Base-by-base conservation (phyloP, 1,284 basidiomycete genomes). In the Hymenochaete sp. region DNA sequence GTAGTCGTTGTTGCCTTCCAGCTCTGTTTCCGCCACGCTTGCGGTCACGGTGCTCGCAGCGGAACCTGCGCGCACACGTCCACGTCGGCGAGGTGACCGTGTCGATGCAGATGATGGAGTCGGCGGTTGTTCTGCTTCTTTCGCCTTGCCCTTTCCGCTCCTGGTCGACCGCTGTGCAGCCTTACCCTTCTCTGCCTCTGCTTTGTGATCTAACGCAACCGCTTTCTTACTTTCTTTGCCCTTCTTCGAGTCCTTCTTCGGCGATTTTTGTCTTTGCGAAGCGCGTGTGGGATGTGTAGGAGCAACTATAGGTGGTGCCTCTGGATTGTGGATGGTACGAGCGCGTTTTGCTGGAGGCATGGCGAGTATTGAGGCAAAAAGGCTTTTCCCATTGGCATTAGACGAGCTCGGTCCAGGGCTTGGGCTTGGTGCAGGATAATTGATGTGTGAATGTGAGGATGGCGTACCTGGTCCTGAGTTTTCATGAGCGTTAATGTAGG, bases 1-100 rank as follows among this genome's bases (percentile, higher is more conserved):
- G 85, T 86, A 50, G 88, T 65, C 6, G 84, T 83, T 18, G 79
- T 80, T 4, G 85, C 84, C 84, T 59, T 84, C 81, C 71, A 85
- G 80, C 59, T 87, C 82, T 44, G 79, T 71, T 51, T 81, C 81
- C 33, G 56, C 55, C 46, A 48, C 52, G 32, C 42, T 40, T 19
- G 45, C 48, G 6, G 48, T 37, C 13, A 47, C 49, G 2, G 29
- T 45, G 7, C 49, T 39, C 14, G 44, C 35, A 33, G 40, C 44
- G 25, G 49, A 50, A n/a, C 39, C 45, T 18, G 48, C 45, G 13
- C 38, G 43, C 3, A 39, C 31, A 21, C 48, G 45, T 25, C 44
- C 42, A 24, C 41, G 36, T 24, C 45, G 47, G 14, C 39, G 37
- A 10, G 45, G 45, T 40, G 45, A 33, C 8, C 25, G 31, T 40